These are phyloP conservation scores for Pestalotiopsis fici DNA, from an alignment of 2,329 filamentous ascomycete genomes.

Conservation along the genomic window DNA sequence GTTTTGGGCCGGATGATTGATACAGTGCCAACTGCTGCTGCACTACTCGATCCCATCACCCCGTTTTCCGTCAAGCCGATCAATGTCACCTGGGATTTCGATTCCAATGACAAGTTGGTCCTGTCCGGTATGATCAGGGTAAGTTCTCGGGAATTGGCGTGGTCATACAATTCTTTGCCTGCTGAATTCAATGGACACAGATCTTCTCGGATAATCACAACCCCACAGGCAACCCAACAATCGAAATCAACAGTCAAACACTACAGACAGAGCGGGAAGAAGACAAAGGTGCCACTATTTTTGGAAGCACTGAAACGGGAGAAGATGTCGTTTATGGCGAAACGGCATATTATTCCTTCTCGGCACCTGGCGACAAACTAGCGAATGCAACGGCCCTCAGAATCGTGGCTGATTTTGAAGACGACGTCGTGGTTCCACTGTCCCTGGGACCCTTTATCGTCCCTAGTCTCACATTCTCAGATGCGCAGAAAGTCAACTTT, in stretches of 20 bases:
- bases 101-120: slow-evolving; percentile 11
- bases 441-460: slow-evolving; percentile 18
- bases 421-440: slow-evolving; percentile 16
- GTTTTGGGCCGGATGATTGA: slow-evolving; percentile 26
- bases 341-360: slow-evolving; percentile 20
- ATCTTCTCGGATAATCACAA: slow-evolving; percentile 15
- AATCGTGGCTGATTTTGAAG: slow-evolving; percentile 9
- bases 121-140: slow-evolving; percentile 25
- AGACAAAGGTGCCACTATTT: slow-evolving; percentile 18
- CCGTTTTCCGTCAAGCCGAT: slow-evolving; percentile 25
- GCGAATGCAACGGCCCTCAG: slow-evolving; percentile 16
- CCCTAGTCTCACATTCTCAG: slow-evolving; percentile 17
- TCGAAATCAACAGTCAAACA: slow-evolving; percentile 13
- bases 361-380: slow-evolving; percentile 13
- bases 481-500: slow-evolving; percentile 12
- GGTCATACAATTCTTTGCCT: not conserved
- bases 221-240: slow-evolving; percentile 8
- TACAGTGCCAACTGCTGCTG: slow-evolving; percentile 24
- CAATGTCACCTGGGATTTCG: slow-evolving; percentile 26
- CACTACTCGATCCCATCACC: slow-evolving; percentile 19
- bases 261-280: slow-evolving; percentile 15
- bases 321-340: not conserved
- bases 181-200: not conserved
- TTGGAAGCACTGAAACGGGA: slow-evolving; percentile 11
- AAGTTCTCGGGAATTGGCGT: not conserved